A percentile compares a stretch with the other conserved stretches of the same genome.
These are phyloP conservation scores for Xylariales sp. DNA, from an alignment of 2,329 filamentous ascomycete species.

Conservation along the genomic window DNA sequence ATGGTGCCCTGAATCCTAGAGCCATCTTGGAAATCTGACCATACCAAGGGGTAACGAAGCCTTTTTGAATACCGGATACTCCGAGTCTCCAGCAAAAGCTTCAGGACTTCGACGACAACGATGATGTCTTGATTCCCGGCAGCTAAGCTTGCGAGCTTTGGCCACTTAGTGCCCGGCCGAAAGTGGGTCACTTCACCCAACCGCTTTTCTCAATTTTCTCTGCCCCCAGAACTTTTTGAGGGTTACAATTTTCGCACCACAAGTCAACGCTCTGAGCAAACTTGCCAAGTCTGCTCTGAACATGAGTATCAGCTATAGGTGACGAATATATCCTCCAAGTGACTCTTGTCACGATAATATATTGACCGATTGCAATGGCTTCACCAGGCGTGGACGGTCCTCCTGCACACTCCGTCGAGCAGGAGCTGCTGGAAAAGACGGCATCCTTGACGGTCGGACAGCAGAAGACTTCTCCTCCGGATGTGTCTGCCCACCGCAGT, in stretches of 20 bases:
- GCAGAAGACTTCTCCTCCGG: slow-evolving; percentile 18
- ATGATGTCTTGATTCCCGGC: no score
- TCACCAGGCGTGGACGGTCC: slow-evolving; percentile 9
- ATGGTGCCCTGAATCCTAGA: no score
- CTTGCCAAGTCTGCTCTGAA: slow-evolving; percentile 7
- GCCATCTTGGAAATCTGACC: no score
- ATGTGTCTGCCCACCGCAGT: slow-evolving; percentile 58
- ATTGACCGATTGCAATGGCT: slow-evolving; percentile 7
- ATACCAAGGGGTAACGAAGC: no score
- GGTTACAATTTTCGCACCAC: no score
- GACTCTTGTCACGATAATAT: background rate
- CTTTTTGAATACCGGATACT: background rate
- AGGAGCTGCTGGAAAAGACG: slow-evolving; percentile 22
- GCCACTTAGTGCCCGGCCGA: no score
- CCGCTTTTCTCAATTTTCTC: no score
- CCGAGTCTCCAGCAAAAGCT: background rate
- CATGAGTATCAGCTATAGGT: slow-evolving; percentile 13
- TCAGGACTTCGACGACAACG: background rate
- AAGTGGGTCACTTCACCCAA: no score
- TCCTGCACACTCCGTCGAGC: slow-evolving; percentile 16
- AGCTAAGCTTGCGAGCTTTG: no score
- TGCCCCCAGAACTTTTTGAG: no score
- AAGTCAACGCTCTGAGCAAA: no score
- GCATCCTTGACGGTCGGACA: slow-evolving; percentile 20
- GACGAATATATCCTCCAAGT: slow-evolving; percentile 6